Evolutionary conservation across 2,329 filamentous ascomycete species (phyloP).

Genomic region (Colletotrichum eleusines): DNA sequence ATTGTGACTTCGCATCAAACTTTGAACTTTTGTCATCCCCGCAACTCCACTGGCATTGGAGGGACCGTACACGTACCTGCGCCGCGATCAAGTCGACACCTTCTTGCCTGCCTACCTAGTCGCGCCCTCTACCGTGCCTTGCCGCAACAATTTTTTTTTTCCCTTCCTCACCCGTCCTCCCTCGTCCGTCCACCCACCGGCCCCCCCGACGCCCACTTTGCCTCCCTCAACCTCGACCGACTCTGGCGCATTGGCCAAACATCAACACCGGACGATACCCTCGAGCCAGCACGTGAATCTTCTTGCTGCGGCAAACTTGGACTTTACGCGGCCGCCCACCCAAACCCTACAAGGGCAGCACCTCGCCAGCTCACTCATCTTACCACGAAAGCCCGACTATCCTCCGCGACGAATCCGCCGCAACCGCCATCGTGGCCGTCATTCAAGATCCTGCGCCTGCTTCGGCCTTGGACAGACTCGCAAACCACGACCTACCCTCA

Average conservation of each 20-base stretch:
- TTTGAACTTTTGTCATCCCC: neutral
- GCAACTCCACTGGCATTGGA: conserved; percentile 9
- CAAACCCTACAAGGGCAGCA: conserved; percentile 14
- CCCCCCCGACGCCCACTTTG: conserved; percentile 8
- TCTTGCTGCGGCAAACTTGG: conserved; percentile 5
- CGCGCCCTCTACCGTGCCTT: conserved; percentile 28
- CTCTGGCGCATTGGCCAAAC: conserved; percentile 9
- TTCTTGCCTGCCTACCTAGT: conserved; percentile 5
- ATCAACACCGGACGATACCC: conserved; percentile 14
- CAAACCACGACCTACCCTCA: conserved; percentile 17
- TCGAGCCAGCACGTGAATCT: conserved; percentile 11
- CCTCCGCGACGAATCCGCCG: conserved; percentile 12
- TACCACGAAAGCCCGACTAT: conserved; percentile 4
- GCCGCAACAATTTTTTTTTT: conserved; percentile 34
- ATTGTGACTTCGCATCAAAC: conserved; percentile 5
- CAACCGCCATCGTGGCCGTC: conserved; percentile 28
- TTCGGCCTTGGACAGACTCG: conserved; percentile 19
- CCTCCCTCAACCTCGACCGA: conserved; percentile 16
- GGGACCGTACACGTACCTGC: conserved; percentile 15
- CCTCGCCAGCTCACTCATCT: neutral
- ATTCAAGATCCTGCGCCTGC: conserved; percentile 26
- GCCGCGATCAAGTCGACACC: conserved; percentile 13
- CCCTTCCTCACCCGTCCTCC: conserved; percentile 1
- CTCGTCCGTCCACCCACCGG: neutral
- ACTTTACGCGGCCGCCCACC: conserved; percentile 6